phyloP scores from a whole-genome alignment of 2,329 filamentous ascomycete species.

The Colletotrichum spaethianum region DNA sequence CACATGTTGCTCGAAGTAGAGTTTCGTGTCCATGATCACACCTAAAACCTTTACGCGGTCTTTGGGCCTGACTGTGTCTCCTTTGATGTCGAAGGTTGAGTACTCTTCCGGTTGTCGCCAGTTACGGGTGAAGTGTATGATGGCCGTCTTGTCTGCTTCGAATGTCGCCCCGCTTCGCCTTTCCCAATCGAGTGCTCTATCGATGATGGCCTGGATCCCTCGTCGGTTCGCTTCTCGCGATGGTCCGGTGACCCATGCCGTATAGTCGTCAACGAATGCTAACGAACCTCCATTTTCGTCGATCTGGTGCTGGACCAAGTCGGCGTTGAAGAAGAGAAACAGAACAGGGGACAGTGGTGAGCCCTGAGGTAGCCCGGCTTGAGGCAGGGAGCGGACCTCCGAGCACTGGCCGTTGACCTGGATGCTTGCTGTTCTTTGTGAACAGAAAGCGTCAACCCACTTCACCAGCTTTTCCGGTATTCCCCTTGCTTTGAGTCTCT shows the following conservation, averaged over 20 bases:
- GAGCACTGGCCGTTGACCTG: slow-evolving; percentile 43
- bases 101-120: not conserved
- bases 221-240: not conserved
- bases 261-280: slow-evolving; percentile 35
- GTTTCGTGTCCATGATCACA: slow-evolving; percentile 32
- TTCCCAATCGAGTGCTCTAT: not conserved
- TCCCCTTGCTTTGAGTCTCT: slow-evolving; percentile 43
- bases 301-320: slow-evolving; percentile 48
- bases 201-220: not conserved
- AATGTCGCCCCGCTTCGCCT: slow-evolving; percentile 35
- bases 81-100: slow-evolving; percentile 39
- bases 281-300: slow-evolving; percentile 45
- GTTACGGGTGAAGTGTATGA: slow-evolving; percentile 44
- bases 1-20: slow-evolving; percentile 38
- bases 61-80: not conserved
- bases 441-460: slow-evolving; percentile 47
- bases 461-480: slow-evolving; percentile 41
- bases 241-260: not conserved
- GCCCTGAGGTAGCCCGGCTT: slow-evolving; percentile 49
- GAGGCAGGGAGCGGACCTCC: slow-evolving; percentile 35
- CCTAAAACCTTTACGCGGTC: not conserved
- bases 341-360: slow-evolving; percentile 54
- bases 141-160: slow-evolving; percentile 45
- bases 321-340: slow-evolving; percentile 51
- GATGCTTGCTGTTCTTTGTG: slow-evolving; percentile 44